phyloP scores from a whole-genome alignment of 495 filamentous ascomycete genomes.

The Mytilinidion resinicola region DNA sequence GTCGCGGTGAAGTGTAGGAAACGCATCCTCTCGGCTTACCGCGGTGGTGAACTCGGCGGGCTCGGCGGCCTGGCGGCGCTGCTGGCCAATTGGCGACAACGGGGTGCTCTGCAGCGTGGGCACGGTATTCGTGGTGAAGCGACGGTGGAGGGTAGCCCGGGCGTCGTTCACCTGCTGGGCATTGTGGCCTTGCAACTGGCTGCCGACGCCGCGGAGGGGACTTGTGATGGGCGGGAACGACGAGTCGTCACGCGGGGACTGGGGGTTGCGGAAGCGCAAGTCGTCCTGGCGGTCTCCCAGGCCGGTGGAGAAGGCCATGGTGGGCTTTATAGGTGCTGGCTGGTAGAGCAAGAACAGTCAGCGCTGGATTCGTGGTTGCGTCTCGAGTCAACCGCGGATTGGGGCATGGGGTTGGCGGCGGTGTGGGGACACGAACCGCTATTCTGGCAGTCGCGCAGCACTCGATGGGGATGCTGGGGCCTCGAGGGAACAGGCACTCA shows the following conservation, averaged over 20 bases:
- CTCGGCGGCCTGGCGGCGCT: conserved; percentile 49
- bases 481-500: conserved; percentile 2
- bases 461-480: background rate
- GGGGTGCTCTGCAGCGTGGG: conserved; percentile 46
- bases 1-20: too few relatives aligned
- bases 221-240: conserved; percentile 65
- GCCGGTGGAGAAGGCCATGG: conserved; percentile 61
- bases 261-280: conserved; percentile 70
- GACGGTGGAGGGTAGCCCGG: conserved; percentile 71
- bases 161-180: conserved; percentile 45
- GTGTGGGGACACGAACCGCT: conserved; percentile 2
- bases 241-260: conserved; percentile 63
- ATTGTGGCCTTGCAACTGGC: conserved; percentile 16
- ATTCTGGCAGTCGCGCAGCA: background rate
- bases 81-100: conserved; percentile 63
- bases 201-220: conserved; percentile 41
- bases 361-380: background rate
- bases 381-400: conserved; percentile 9
- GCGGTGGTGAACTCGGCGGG: conserved; percentile 46
- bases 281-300: conserved; percentile 63
- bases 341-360: conserved; percentile 3
- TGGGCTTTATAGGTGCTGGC: conserved; percentile 20
- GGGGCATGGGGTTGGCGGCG: conserved; percentile 16
- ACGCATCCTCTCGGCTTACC: conserved; percentile 29
- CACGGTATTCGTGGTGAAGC: conserved; percentile 88